Evolutionary conservation across 176 grass and related monocot genomes (phyloP).

Genomic region (Chrysopogon serrulatus): DNA sequence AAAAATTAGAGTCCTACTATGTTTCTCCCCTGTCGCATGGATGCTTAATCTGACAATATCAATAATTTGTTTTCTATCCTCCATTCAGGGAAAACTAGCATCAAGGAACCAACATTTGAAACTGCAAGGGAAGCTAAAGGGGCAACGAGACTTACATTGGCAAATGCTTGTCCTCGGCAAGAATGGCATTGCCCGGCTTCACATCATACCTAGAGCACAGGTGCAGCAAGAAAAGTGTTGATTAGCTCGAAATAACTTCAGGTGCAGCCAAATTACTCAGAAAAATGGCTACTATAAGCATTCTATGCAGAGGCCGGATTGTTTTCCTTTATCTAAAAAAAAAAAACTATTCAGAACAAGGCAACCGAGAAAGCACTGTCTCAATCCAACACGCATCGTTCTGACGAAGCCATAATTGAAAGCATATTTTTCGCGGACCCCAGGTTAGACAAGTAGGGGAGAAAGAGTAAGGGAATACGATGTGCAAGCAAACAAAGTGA

Average conservation of each 20-base stretch:
- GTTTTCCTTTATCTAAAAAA: too few relatives aligned
- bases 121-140: background rate
- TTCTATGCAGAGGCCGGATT: too few relatives aligned
- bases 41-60: background rate
- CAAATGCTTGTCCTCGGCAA: constrained; percentile 70
- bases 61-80: background rate
- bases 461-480: background rate
- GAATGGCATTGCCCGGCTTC: constrained; percentile 59
- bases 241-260: background rate
- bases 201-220: constrained; percentile 56
- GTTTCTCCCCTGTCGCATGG: background rate
- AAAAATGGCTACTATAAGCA: too few relatives aligned
- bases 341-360: background rate
- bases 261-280: background rate
- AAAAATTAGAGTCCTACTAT: background rate
- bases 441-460: background rate
- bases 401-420: background rate
- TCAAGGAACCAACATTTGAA: background rate
- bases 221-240: background rate
- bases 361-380: background rate
- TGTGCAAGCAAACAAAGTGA: background rate
- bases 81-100: background rate
- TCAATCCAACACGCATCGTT: background rate
- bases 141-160: constrained; percentile 45
- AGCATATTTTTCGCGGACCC: background rate